These are phyloP conservation scores for Puccinia coronata DNA, from an alignment of 1,284 basidiomycete species.

Conservation along the genomic window DNA sequence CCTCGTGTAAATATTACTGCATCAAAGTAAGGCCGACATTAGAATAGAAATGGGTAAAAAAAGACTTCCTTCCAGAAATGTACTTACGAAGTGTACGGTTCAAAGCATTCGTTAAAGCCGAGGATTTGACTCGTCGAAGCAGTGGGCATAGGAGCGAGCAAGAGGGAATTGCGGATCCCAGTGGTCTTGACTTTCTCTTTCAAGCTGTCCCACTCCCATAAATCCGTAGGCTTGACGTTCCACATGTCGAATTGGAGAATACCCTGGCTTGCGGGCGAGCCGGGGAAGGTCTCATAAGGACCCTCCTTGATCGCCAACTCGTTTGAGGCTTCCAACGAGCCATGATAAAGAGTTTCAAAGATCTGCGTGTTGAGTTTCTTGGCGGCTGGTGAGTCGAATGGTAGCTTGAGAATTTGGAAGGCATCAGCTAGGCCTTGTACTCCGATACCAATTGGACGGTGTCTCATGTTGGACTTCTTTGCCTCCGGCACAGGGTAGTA, in stretches of 20 bases:
- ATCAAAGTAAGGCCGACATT: slow-evolving; percentile 9
- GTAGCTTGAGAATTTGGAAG: slow-evolving; percentile 95
- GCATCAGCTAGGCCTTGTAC: slow-evolving; percentile 98
- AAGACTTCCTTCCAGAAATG: slow-evolving; percentile 3
- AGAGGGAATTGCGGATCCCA: slow-evolving; percentile 90
- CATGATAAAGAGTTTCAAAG: slow-evolving; percentile 99
- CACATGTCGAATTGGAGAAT: slow-evolving; percentile 93
- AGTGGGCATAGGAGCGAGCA: slow-evolving; percentile 96
- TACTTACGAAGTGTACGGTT: slow-evolving; percentile 83
- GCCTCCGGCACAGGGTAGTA: slow-evolving; percentile 90
- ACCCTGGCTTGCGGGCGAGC: slow-evolving; percentile 84
- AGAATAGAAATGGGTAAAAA: slow-evolving; percentile 48
- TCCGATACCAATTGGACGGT: slow-evolving; percentile 96
- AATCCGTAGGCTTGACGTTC: slow-evolving; percentile 84
- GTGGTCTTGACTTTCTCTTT: slow-evolving; percentile 84
- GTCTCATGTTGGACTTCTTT: slow-evolving; percentile 89
- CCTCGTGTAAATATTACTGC: slow-evolving; percentile 95
- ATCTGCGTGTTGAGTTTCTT: slow-evolving; percentile 90
- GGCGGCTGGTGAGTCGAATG: slow-evolving; percentile 88
- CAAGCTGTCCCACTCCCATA: slow-evolving; percentile 92
- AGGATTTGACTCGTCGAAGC: slow-evolving; percentile 98
- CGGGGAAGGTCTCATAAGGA: slow-evolving; percentile 86
- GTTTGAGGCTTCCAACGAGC: slow-evolving; percentile 83
- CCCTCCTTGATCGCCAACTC: slow-evolving; percentile 83
- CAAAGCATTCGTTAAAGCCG: slow-evolving; percentile 98